Evolutionary conservation across 1,284 basidiomycete genomes (phyloP), one percentile per base, ranked within the genome.

Genomic region (Naganishia sp.): DNA sequence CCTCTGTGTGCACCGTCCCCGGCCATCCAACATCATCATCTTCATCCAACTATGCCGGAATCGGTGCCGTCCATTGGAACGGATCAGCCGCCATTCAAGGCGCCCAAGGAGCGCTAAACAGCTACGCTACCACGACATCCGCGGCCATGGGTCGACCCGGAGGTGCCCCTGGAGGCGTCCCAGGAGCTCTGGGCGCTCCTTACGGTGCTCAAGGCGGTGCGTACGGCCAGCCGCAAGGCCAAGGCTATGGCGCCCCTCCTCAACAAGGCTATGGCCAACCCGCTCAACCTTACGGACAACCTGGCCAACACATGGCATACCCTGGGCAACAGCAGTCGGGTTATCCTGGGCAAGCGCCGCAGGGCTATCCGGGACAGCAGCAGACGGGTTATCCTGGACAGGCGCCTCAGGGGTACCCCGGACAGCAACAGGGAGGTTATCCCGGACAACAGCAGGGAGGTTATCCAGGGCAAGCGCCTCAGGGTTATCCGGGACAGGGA

Each of bases 251-350:
- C 28, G 69, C 72, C 25, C 71, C 70, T 33, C 73, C 71, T 25
- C 72, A 71, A 23, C 70, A 72, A 61, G 72, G 72, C 2, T 77
- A 76, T 65, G 75, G 74, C 31, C 70, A 74, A 33, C 72, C 71
- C n/a, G 74, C 72, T 60, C 68, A 69, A 45, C 64, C 61, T 21
- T 66, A 69, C 59, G 64, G 66, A 25, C 69, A 65, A 36, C 48
- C 68, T 21, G 72, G 65, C 23, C 67, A 68, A 44, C 61, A 65
- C 64, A 69, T 66, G 70, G 69, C 67, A 52, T 70, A 71, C 49
- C 70, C 74, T 28, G 55, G 43, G 28, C 61, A 59, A 13, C 25
- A 46, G 23, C 44, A 46, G 39, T 63, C 60, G 68, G 69, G 65
- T 53, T 69, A 70, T 53, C 68, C 72, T 18, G 52, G 33, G 13